Percentiles rank a stretch among this genome's conserved stretches.
Conservation (phyloP, 305 asterid genomes). For the Fraxinus sp. region DNA sequence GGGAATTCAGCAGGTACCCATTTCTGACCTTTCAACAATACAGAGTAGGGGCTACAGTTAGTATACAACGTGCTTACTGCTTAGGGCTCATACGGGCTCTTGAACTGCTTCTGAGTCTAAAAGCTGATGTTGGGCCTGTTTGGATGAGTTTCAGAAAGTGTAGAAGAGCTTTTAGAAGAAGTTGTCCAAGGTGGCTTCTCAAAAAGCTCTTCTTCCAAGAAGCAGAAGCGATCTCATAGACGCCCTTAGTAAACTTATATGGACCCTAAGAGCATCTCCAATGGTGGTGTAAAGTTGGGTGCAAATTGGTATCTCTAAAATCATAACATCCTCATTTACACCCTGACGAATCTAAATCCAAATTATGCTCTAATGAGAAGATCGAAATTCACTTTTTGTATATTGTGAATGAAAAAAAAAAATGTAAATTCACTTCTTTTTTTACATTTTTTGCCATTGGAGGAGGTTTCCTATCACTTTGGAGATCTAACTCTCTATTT, state of each 20-base stretch:
- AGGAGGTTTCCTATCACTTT: not conserved
- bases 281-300: not conserved
- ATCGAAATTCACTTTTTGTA: not conserved
- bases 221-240: not conserved
- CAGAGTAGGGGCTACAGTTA: not conserved
- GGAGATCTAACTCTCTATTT: not conserved
- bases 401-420: not conserved
- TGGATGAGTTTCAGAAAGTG: not conserved
- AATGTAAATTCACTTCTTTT: not conserved
- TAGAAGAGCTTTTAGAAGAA: not conserved
- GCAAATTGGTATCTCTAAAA: not conserved
- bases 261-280: not conserved
- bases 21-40: constrained; percentile 4
- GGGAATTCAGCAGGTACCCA: constrained; percentile 69
- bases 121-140: not conserved
- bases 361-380: not conserved
- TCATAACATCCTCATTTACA: not conserved
- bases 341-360: not conserved
- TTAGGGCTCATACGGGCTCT: not conserved
- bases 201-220: not conserved
- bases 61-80: not conserved
- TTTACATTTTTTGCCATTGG: not conserved
- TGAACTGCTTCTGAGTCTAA: not conserved
- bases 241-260: not conserved
- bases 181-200: not conserved